Evolutionary conservation across 768 basidiomycete species (phyloP).

Genomic region (Auricularia auricula-judae): DNA sequence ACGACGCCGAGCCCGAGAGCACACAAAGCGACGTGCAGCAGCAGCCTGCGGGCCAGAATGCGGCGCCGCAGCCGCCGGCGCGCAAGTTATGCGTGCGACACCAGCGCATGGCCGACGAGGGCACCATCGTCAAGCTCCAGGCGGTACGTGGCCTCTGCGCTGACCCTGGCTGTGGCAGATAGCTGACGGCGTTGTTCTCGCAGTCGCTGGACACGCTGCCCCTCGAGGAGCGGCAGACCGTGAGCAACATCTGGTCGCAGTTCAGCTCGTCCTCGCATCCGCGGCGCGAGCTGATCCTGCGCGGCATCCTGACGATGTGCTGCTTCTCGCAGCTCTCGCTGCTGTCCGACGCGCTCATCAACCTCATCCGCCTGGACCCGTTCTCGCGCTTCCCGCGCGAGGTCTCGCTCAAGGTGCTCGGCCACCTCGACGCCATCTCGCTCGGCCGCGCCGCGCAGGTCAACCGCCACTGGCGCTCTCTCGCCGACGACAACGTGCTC

Average conservation of each 20-base stretch:
- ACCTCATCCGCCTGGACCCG: slow-evolving; percentile 93
- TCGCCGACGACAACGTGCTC: slow-evolving; percentile 91
- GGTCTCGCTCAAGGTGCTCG: slow-evolving; percentile 74
- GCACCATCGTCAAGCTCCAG: slow-evolving; percentile 84
- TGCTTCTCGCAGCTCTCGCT: slow-evolving; percentile 98
- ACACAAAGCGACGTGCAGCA: not conserved
- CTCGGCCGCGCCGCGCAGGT: slow-evolving; percentile 93
- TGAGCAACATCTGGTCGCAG: slow-evolving; percentile 90
- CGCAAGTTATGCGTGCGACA: slow-evolving; percentile 87
- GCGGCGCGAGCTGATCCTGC: slow-evolving; percentile 85
- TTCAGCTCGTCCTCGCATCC: slow-evolving; percentile 92
- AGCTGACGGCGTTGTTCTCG: slow-evolving; percentile 1
- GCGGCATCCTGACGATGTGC: slow-evolving; percentile 96
- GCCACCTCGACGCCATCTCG: slow-evolving; percentile 83
- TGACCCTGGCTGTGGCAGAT: not conserved
- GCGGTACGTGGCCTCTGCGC: slow-evolving; percentile 40
- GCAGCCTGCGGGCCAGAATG: not conserved
- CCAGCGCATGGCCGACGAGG: slow-evolving; percentile 94
- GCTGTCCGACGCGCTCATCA: slow-evolving; percentile 80
- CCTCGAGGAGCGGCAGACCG: slow-evolving; percentile 71
- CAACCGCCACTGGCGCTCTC: slow-evolving; percentile 65
- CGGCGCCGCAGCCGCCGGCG: slow-evolving; percentile 21
- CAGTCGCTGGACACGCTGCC: slow-evolving; percentile 88
- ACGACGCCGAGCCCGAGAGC: slow-evolving; percentile 9
- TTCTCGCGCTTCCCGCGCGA: slow-evolving; percentile 86